Evolutionary conservation across 768 basidiomycete species (phyloP).

Genomic region (Lanmaoa rubissima): DNA sequence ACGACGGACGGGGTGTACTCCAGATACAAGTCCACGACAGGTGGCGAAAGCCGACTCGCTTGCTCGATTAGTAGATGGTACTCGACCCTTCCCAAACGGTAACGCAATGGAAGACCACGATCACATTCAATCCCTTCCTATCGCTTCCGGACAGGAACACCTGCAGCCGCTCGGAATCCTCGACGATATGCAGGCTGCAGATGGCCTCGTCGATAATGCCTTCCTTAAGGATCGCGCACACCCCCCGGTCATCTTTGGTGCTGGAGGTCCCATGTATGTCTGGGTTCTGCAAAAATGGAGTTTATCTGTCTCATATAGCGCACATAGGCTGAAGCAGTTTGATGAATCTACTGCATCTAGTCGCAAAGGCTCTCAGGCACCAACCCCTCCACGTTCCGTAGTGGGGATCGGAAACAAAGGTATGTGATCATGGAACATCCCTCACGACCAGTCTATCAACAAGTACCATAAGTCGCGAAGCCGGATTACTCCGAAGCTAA

Average conservation of each 20-base stretch:
- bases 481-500: conserved; percentile 99
- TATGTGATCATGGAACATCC: conserved; percentile 25
- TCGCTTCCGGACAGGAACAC: conserved; percentile 3
- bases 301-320: background rate
- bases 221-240: conserved; percentile 15
- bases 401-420: conserved; percentile 91
- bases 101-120: conserved; percentile 17
- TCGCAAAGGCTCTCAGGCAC: conserved; percentile 65
- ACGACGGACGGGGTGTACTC: background rate
- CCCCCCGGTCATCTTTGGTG: conserved; percentile 65
- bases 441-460: background rate
- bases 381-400: conserved; percentile 79
- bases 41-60: background rate
- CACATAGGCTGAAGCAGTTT: conserved; percentile 69
- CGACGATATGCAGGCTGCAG: conserved; percentile 26
- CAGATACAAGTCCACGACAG: background rate
- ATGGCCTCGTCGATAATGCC: conserved; percentile 12
- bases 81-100: background rate
- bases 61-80: background rate
- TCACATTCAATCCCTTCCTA: conserved; percentile 11
- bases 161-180: conserved; percentile 17
- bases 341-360: conserved; percentile 74
- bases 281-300: background rate
- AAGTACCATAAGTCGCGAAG: conserved; percentile 65
- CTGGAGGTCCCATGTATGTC: conserved; percentile 71